These are phyloP conservation scores for Cadophora luteo-olivacea DNA, from an alignment of 2,329 filamentous ascomycete genomes.

Conservation along the genomic window DNA sequence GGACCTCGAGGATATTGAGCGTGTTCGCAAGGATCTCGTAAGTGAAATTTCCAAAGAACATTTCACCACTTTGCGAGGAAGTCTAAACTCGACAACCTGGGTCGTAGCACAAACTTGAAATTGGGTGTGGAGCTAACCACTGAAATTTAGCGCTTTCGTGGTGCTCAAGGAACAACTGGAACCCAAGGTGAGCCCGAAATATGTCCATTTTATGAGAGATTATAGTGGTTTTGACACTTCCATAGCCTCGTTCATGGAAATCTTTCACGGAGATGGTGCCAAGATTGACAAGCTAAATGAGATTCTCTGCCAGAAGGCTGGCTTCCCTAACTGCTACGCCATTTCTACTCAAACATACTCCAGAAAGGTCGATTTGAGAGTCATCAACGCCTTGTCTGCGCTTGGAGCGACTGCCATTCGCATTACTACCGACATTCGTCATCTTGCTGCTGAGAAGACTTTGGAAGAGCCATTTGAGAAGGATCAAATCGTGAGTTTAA, in stretches of 20 bases:
- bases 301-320: slow-evolving; percentile 60
- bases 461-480: slow-evolving; percentile 85
- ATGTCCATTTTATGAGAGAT: neutral
- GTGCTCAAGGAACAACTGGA: slow-evolving; percentile 67
- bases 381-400: slow-evolving; percentile 81
- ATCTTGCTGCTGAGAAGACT: slow-evolving; percentile 79
- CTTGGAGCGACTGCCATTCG: slow-evolving; percentile 81
- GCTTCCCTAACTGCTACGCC: slow-evolving; percentile 56
- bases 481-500: slow-evolving; percentile 69
- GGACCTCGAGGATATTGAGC: slow-evolving; percentile 77
- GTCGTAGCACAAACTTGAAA: neutral
- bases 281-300: slow-evolving; percentile 63
- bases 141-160: slow-evolving; percentile 65
- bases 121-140: neutral
- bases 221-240: neutral
- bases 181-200: slow-evolving; percentile 61
- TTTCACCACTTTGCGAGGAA: neutral
- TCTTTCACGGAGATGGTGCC: slow-evolving; percentile 55
- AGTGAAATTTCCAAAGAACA: neutral
- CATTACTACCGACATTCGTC: slow-evolving; percentile 77
- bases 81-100: no score
- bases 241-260: slow-evolving; percentile 47
- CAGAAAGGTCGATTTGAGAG: slow-evolving; percentile 80
- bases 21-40: slow-evolving; percentile 66
- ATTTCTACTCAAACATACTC: slow-evolving; percentile 74